Base-by-base conservation (phyloP, 257 asterid species). In the Cynanchum wilfordii region DNA sequence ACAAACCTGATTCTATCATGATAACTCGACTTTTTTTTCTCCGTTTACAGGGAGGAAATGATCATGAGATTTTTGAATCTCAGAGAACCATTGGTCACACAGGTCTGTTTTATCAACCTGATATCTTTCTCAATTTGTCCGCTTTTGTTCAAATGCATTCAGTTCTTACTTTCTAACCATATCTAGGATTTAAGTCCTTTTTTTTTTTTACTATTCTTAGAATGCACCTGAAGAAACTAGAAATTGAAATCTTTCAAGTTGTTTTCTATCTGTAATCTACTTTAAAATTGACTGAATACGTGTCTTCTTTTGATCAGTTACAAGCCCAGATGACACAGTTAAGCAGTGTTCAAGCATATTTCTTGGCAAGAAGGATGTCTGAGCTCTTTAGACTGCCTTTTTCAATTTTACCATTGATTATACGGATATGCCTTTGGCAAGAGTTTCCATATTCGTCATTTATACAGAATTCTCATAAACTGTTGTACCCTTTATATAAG, bases 1-100 rank as follows among this genome's bases (percentile, higher is more conserved):
- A 38, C 8, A 54, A 58, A 24, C 64, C 27, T 38, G 54, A 30
- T n/a, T 7, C 15, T 57, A 38, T 59, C 63, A 44, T 27, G 57
- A 69, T 76, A 40, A 64, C 68, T 10, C 59, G 5, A 1, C 9
- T 15, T 42, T 42, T 42, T 42, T 42, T 42, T 4, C 24, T 17
- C 30, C 62, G 68, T 71, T 73, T 30, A 79, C 78, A 95, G 98
- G 99, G 98, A 44, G 99, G 98, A 78, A 95, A 92, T 73, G 99
- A 95, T 84, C 76, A 40, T 49, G 99, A 95, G 84, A 95, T 95
- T 69, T 92, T 76, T 20, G 99, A 90, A 82, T 92, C 98, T 17
- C 89, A 84, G 86, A 87, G 95, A 81, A 95, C 98, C 74, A 74
- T 82, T 29, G 99, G 99, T 55, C 96, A 95, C 87, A 92, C 94